Evolutionary conservation across 768 basidiomycete genomes (phyloP), one percentile per base, ranked within the genome.

Genomic region (Suillus sp.): DNA sequence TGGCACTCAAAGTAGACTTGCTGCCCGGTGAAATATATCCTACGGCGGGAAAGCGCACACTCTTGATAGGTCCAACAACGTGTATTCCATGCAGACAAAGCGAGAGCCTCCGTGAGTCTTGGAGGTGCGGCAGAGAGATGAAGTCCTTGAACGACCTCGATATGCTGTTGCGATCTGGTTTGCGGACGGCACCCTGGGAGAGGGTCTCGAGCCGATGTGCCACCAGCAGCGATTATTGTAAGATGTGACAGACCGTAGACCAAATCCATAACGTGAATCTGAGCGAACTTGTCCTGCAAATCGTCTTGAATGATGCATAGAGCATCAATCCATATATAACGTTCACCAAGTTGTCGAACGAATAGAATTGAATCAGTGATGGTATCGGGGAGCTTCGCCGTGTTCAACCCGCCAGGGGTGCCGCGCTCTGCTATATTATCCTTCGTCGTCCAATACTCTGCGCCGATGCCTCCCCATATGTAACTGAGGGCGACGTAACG

Each of bases 401-500:
- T 54, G 18, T 16, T 61, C 64, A 53, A 14, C 16, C 5, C 30
- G 32, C 43, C 20, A 40, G 60, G 48, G 16, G 1, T 20, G 8
- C 30, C 16, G 14, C 62, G 62, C 25, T 56, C 13, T 16, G 30
- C 11, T 13, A 61, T 25, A 22, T 62, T 62, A n/a, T 25, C 27
- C 16, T 22, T 30, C 18, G 62, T 62, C 13, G 62, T 62, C 62
- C 58, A 62, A 37, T 62, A 60, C 22, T 35, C 35, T 18, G 37
- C 37, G 14, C 62, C 62, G 27, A 42, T n/a, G 22, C 62, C 58
- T 13, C 71, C 71, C 70, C 65, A 71, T 22, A 69, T 61, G 42
- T 72, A 72, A 59, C 70, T 71, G 18, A 72, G 56, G 40, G 71
- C 51, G 30, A 68, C 27, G n/a, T 74, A 72, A 25, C 72, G 72